Conservation (phyloP, 1,284 basidiomycete species). For the Pulveroboletus sp. region DNA sequence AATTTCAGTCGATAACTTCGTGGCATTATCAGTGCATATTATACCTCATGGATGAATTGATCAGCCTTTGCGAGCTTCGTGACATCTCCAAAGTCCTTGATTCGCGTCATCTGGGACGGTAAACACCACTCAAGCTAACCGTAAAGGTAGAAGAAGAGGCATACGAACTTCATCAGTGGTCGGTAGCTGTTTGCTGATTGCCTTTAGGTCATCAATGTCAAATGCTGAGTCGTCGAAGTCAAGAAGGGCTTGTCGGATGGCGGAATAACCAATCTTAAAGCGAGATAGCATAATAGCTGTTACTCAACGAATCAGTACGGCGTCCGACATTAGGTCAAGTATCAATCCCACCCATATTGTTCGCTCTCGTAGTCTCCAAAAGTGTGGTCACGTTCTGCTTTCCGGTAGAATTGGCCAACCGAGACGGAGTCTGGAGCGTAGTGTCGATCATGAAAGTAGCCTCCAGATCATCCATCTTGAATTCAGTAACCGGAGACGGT, state of each 20-base stretch:
- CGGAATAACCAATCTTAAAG: conserved; percentile 63
- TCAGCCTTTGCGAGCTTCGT: conserved; percentile 80
- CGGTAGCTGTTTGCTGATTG: conserved; percentile 73
- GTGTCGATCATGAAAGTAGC: conserved; percentile 71
- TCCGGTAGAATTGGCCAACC: conserved; percentile 46
- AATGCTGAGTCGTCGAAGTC: conserved; percentile 68
- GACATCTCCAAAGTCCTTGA: conserved; percentile 69
- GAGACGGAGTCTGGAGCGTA: conserved; percentile 44
- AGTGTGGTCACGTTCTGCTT: conserved; percentile 68
- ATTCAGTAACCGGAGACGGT: conserved; percentile 41
- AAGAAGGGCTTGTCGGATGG: conserved; percentile 69
- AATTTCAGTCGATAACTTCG: conserved; percentile 2
- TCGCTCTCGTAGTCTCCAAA: conserved; percentile 80
- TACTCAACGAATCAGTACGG: conserved; percentile 13
- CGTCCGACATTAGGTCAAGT: not conserved
- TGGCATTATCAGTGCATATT: conserved; percentile 8
- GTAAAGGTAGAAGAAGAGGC: not conserved
- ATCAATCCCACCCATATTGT: conserved; percentile 67
- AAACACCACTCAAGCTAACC: not conserved
- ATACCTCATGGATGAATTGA: conserved; percentile 78
- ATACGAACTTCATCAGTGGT: conserved; percentile 70
- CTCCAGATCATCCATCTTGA: conserved; percentile 74
- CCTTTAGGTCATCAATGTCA: conserved; percentile 70
- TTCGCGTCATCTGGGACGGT: conserved; percentile 51
- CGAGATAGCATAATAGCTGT: conserved; percentile 80